These are phyloP conservation scores for Cicer yamashitae DNA, from an alignment of 306 rosid genomes.

Conservation along the genomic window DNA sequence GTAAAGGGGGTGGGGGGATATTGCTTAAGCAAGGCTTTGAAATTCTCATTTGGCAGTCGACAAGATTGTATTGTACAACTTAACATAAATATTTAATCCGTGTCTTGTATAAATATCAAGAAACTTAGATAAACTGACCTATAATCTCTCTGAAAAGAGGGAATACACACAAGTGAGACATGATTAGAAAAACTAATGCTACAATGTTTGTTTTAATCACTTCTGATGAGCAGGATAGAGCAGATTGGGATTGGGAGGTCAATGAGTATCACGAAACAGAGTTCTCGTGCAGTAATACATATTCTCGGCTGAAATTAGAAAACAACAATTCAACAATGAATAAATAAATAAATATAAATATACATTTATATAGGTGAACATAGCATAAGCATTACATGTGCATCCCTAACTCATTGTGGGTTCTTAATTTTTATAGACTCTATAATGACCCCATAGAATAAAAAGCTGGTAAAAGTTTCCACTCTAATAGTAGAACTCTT, in stretches of 20 bases:
- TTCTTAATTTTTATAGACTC: too few species aligned
- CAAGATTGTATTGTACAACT: not conserved
- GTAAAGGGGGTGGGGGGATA: not conserved
- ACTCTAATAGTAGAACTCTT: too few species aligned
- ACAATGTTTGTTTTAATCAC: slow-evolving; percentile 21
- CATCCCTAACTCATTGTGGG: not conserved
- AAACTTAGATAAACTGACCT: slow-evolving; percentile 22
- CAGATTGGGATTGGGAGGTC: not conserved
- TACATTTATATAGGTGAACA: not conserved
- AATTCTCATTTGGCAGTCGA: slow-evolving; percentile 10
- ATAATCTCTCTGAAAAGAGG: slow-evolving; percentile 25
- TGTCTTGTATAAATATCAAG: slow-evolving; percentile 36
- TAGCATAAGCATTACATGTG: not conserved
- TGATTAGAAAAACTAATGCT: slow-evolving; percentile 21
- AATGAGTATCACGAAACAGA: slow-evolving; percentile 52
- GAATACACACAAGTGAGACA: slow-evolving; percentile 44
- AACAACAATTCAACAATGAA: not conserved
- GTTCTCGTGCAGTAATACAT: slow-evolving; percentile 90
- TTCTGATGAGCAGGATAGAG: slow-evolving; percentile 21
- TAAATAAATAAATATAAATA: not conserved
- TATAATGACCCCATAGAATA: too few species aligned
- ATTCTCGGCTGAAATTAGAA: slow-evolving; percentile 85
- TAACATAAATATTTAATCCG: slow-evolving; percentile 5
- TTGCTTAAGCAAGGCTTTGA: not conserved
- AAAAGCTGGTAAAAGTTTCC: too few species aligned